Percentiles rank a stretch among this genome's conserved stretches.
Evolutionary conservation across 2,329 filamentous ascomycete genomes (phyloP).

Genomic region (Alternaria solani): DNA sequence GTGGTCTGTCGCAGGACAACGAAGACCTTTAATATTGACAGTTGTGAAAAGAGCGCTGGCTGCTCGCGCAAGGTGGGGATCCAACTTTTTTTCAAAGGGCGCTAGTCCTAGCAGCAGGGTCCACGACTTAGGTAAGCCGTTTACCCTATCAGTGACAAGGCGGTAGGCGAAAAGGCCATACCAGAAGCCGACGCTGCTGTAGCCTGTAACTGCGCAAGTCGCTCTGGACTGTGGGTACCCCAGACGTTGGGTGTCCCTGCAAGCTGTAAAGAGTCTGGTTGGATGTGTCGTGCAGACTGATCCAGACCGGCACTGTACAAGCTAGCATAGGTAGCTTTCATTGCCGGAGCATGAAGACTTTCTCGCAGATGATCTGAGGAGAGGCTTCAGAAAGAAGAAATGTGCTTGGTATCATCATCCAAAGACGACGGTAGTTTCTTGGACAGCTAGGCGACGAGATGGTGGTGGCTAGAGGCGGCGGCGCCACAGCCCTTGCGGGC

Average conservation of each 20-base stretch:
- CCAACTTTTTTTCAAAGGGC: constrained; percentile 15
- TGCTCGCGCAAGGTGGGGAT: constrained; percentile 32
- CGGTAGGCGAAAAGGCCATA: constrained; percentile 4
- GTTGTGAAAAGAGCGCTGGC: constrained; percentile 20
- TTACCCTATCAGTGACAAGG: constrained; percentile 16
- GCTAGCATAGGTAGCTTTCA: not conserved
- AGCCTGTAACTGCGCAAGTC: not conserved
- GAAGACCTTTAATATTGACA: constrained; percentile 31
- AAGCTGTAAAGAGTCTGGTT: not conserved
- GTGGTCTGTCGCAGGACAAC: constrained; percentile 31
- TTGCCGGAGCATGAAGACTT: not conserved
- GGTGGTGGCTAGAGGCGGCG: not conserved
- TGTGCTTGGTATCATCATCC: not conserved
- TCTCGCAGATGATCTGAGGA: not conserved
- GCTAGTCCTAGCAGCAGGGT: constrained; percentile 5
- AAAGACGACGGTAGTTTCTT: not conserved
- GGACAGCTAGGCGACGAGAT: not conserved
- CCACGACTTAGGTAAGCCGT: constrained; percentile 13
- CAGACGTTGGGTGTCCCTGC: not conserved
- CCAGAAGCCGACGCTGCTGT: not conserved
- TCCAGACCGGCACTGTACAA: not conserved
- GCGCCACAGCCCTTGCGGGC: not conserved
- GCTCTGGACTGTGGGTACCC: not conserved
- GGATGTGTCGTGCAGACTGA: not conserved
- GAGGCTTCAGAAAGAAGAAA: not conserved